Base-by-base conservation (phyloP, 495 filamentous ascomycete species). In the Hypoxylon intermedium region DNA sequence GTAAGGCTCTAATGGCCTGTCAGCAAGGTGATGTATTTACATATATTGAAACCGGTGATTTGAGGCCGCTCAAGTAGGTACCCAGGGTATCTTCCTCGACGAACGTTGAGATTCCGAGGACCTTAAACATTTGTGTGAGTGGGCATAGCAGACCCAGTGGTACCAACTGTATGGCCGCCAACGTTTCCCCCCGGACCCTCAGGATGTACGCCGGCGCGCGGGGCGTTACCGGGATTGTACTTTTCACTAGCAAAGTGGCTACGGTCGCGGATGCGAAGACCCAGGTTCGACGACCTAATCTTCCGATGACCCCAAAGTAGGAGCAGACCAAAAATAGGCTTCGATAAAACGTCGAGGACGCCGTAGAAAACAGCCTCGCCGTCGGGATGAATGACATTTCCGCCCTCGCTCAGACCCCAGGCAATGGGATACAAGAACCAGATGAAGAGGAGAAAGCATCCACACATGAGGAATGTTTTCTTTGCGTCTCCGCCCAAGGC, bases 331-430 rank as follows among this genome's bases (percentile, higher is more conserved):
- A 88, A 81, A 0, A 85, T 67, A 1, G 83, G 86, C 50, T 87
- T 83, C 5, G 84, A 70, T 11, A 88, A 50, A 5, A 89, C 60
- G 60, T 91, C 86, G 11, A 91, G 70, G 15, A 87, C 74, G 24
- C 86, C 86, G 60, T 90, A 91, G 72, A 91, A 91, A 52, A 89
- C 71, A n/a, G 81, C 77, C 58, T 85, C 85, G 2, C 78, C 82
- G 53, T 87, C 86, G 0, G 85, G 81, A 1, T 82, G 67, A 52
- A 90, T 87, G 51, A 81, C 70, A 66, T 90, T 90, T 3, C 86
- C 85, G 24, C 87, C 88, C 57, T 91, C 88, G 33, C 73, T 77
- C 7, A 90, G 59, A 50, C 86, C 89, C 80, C 83, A 91, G 9
- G 80, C 80, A 52, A 91, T 79, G 3, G 88, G 87, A 69, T 90